Conservation (phyloP, 2,329 filamentous ascomycete species). For the Calonectria henricotiae region DNA sequence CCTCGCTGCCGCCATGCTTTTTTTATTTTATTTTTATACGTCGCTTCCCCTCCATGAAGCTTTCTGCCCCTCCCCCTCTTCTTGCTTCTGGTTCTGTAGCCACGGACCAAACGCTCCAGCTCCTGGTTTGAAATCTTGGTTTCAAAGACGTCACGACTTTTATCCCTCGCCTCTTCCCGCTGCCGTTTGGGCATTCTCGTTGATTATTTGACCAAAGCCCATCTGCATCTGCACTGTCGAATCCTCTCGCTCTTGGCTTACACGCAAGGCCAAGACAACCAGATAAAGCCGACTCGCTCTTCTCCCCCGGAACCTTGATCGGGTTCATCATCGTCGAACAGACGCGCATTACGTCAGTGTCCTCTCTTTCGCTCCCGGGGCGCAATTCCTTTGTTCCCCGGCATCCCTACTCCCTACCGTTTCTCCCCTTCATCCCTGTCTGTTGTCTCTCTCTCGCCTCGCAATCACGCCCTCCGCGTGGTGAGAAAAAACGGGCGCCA, state of each 20-base stretch:
- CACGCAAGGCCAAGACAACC: not conserved
- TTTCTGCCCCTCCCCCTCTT: conserved; percentile 38
- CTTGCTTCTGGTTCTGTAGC: conserved; percentile 34
- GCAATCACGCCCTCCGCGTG: conserved; percentile 30
- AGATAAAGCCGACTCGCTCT: conserved; percentile 1
- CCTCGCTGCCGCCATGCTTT: conserved; percentile 33
- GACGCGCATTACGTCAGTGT: conserved; percentile 50
- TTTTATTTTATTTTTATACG: conserved; percentile 42
- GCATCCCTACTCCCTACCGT: conserved; percentile 38
- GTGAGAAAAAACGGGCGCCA: conserved; percentile 28
- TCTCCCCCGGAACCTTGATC: conserved; percentile 8
- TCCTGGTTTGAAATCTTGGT: conserved; percentile 30
- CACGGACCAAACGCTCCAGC: conserved; percentile 52
- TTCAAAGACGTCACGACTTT: conserved; percentile 48
- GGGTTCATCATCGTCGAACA: conserved; percentile 31
- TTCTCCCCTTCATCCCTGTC: conserved; percentile 10
- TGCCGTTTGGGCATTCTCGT: not conserved
- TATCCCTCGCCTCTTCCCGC: not conserved
- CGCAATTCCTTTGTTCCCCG: conserved; percentile 45
- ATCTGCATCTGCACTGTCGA: not conserved
- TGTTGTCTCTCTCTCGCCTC: conserved; percentile 23
- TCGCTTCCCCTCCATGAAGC: conserved; percentile 36
- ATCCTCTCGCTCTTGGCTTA: conserved; percentile 7
- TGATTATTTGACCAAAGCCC: conserved; percentile 5
- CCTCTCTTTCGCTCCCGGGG: conserved; percentile 33